Base-by-base conservation (phyloP, 139 green algal species). In the Ostreobium quekettii region DNA sequence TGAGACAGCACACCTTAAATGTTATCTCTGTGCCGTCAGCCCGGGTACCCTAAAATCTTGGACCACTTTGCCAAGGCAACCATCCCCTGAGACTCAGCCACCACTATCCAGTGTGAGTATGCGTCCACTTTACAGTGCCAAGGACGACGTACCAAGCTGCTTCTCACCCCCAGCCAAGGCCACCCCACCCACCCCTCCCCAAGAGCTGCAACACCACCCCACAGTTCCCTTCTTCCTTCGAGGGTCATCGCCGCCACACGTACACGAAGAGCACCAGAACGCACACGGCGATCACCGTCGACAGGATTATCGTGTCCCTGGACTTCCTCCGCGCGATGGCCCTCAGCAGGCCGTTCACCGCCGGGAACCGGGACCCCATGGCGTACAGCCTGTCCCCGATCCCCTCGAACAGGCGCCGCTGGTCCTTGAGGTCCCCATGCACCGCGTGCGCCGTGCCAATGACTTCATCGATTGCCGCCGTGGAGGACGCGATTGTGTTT, bases 301-400 rank as follows among this genome's bases (percentile, higher is more conserved):
- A 73, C 38, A 98, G 64, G 26, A 98, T 91, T 26, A 98, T 76
- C 11, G 87, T 96, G 63, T 97, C 92, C 77, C 83, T 90, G 58
- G 80, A 87, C 74, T 94, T 95, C 37, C 84, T 88, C 6, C 91
- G 78, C 2, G 84, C 76, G 31, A 97, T 93, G 15, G 86, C 84
- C 37, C 86, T 90, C 11, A 97, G 70, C 32, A 96, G 69, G 0
- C 84, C 83, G 66, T 91, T 92, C 30, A 97, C 79, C 4, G 91
- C 84, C 0, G 91, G 91, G 66, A 95, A 96, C 30, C 77, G 81
- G 22, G 74, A 62, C 4, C 81, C 86, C 5, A 96, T 65, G 4
- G 30, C 59, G n/a, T 42, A 37, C 47, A 95, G 67, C 62, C 88
- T 89, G 64, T 66, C 67, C 42, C 72, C 47, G 37, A 78, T 11